A percentile compares a stretch with the other conserved stretches of the same genome.
Evolutionary conservation across 805 yeast species (phyloP).

Genomic region (Zygotorulaspora sp.): DNA sequence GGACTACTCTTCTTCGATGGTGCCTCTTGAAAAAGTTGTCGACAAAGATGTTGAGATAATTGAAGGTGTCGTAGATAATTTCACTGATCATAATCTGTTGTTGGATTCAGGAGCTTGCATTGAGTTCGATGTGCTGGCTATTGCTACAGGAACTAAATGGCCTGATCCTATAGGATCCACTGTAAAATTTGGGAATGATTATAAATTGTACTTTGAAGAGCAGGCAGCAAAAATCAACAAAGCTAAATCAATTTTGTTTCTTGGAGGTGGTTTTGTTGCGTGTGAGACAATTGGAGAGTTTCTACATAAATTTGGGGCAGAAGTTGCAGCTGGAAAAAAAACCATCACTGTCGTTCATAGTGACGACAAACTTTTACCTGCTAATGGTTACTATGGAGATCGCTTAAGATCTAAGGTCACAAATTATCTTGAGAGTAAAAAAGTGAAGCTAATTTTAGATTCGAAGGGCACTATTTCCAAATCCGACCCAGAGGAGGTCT

Average conservation of each 20-base stretch:
- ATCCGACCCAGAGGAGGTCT: slow-evolving; percentile 5
- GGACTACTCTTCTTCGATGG: slow-evolving; percentile 14
- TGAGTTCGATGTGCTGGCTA: slow-evolving; percentile 25
- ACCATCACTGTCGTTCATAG: slow-evolving; percentile 26
- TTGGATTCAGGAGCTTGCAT: slow-evolving; percentile 12
- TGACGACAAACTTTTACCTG: slow-evolving; percentile 13
- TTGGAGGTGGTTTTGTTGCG: slow-evolving; percentile 36
- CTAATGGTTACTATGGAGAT: slow-evolving; percentile 11
- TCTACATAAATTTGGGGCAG: slow-evolving; percentile 17
- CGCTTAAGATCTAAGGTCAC: slow-evolving; percentile 18
- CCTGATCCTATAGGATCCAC: slow-evolving; percentile 25
- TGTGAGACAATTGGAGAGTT: slow-evolving; percentile 36
- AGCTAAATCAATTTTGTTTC: slow-evolving; percentile 28
- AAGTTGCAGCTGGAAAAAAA: slow-evolving; percentile 18
- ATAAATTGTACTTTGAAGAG: slow-evolving; percentile 13
- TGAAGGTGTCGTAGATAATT: slow-evolving; percentile 18
- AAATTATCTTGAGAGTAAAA: slow-evolving; percentile 10
- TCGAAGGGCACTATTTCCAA: slow-evolving; percentile 9
- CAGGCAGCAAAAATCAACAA: slow-evolving; percentile 15
- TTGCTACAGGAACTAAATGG: slow-evolving; percentile 36
- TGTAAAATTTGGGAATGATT: slow-evolving; percentile 14
- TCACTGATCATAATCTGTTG: slow-evolving; percentile 18
- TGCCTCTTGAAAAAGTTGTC: slow-evolving; percentile 20
- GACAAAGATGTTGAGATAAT: slow-evolving; percentile 22
- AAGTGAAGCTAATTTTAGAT: slow-evolving; percentile 18